Percentiles rank a stretch among this genome's conserved stretches.
Conservation (phyloP, 768 basidiomycete species). For the Boletus tomentosulus region DNA sequence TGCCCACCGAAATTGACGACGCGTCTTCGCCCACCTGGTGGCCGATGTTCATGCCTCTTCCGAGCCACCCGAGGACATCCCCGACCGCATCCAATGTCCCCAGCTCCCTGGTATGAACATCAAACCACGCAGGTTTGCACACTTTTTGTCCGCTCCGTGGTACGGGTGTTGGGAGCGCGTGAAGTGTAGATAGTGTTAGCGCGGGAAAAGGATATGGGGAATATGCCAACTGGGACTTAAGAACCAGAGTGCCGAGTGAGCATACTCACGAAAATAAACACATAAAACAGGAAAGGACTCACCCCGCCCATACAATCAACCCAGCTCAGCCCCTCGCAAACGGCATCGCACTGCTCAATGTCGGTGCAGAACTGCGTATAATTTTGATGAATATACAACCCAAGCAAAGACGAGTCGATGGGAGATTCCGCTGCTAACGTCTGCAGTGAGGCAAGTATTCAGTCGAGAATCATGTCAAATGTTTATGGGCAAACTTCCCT, state of each 20-base stretch:
- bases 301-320: slow-evolving; percentile 65
- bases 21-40: slow-evolving; percentile 4
- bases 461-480: background rate
- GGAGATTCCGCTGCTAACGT: slow-evolving; percentile 77
- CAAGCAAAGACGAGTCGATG: slow-evolving; percentile 85
- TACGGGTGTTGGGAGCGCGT: slow-evolving; percentile 85
- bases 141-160: slow-evolving; percentile 73
- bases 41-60: slow-evolving; percentile 23
- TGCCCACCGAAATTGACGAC: slow-evolving; percentile 25
- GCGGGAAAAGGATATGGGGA: slow-evolving; percentile 83
- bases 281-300: slow-evolving; percentile 16
- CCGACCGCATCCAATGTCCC: slow-evolving; percentile 58
- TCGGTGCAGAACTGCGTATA: slow-evolving; percentile 80
- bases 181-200: slow-evolving; percentile 76
- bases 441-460: slow-evolving; percentile 34
- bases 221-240: slow-evolving; percentile 60
- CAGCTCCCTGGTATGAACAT: slow-evolving; percentile 50
- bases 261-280: background rate
- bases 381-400: slow-evolving; percentile 92
- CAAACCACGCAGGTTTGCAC: slow-evolving; percentile 86
- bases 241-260: background rate
- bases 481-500: slow-evolving; percentile 43
- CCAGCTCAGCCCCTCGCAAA: slow-evolving; percentile 76
- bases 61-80: slow-evolving; percentile 55
- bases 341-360: slow-evolving; percentile 65